A percentile compares a stretch with the other conserved stretches of the same genome.
Evolutionary conservation across 208 protist genomes (phyloP).

Genomic region (Angomonas deanei): DNA sequence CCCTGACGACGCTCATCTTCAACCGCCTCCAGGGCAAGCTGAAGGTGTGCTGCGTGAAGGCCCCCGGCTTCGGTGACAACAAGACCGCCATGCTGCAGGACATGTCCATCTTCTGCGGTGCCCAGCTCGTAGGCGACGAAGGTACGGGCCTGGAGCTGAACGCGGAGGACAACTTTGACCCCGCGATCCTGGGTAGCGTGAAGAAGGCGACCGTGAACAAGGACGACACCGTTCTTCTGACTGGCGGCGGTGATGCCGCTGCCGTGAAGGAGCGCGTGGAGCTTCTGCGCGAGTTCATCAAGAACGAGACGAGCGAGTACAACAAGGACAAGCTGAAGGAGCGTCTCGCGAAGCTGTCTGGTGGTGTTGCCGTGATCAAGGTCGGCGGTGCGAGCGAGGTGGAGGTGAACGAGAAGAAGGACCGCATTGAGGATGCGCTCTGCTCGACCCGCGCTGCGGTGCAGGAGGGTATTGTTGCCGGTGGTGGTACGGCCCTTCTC

Average conservation of each 20-base stretch:
- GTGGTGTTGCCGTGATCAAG: conserved; percentile 96
- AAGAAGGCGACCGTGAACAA: conserved; percentile 93
- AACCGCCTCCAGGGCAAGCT: conserved; percentile 86
- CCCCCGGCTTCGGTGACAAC: conserved; percentile 99
- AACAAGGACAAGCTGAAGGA: conserved; percentile 97
- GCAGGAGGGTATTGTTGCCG: conserved; percentile 98
- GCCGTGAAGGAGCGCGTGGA: conserved; percentile 91
- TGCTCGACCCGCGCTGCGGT: conserved; percentile 98
- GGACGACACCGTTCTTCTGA: conserved; percentile 97
- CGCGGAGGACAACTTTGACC: conserved; percentile 56
- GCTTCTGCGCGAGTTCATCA: conserved; percentile 87
- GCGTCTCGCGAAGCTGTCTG: conserved; percentile 96
- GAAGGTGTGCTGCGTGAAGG: conserved; percentile 94
- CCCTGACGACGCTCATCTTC: conserved; percentile 86
- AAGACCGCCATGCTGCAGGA: conserved; percentile 98
- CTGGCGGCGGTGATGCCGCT: conserved; percentile 90
- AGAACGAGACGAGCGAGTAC: conserved; percentile 90
- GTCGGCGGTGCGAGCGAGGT: conserved; percentile 98
- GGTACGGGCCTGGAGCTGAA: conserved; percentile 86
- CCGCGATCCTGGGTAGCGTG: conserved; percentile 54
- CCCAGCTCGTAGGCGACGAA: conserved; percentile 89
- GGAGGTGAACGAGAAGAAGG: conserved; percentile 99
- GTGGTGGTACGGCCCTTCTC: conserved; percentile 96
- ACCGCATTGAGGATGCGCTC: conserved; percentile 98
- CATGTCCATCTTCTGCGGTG: conserved; percentile 97